Evolutionary conservation across 108 stramenopile genomes (phyloP).

Genomic region (Nitzschia sp.): DNA sequence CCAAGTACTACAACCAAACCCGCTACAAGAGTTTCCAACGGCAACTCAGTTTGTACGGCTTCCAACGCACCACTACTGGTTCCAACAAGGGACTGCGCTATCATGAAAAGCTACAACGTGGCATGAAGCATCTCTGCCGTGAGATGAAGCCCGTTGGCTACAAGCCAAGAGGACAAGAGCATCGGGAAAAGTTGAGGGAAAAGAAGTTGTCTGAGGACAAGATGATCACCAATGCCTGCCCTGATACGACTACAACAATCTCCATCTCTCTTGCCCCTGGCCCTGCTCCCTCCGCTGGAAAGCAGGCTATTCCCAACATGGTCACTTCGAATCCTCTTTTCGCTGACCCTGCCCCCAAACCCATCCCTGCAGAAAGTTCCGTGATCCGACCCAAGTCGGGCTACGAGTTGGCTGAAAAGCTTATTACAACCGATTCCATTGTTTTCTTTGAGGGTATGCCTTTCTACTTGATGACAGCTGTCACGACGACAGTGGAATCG

Average conservation of each 20-base stretch:
- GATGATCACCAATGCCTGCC: not conserved
- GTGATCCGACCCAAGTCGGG: not conserved
- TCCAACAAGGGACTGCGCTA: constrained; percentile 32
- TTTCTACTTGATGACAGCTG: constrained; percentile 16
- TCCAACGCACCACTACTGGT: constrained; percentile 31
- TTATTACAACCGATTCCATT: constrained; percentile 8
- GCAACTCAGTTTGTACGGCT: constrained; percentile 52
- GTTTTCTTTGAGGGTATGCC: constrained; percentile 21
- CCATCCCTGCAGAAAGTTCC: not conserved
- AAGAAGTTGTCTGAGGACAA: not conserved
- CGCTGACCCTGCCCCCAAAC: not conserved
- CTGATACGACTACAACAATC: not conserved
- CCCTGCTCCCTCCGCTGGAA: not conserved
- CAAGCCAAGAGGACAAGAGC: constrained; percentile 31
- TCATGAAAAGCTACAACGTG: constrained; percentile 32
- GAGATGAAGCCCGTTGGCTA: constrained; percentile 39
- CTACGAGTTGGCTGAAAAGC: constrained; percentile 1
- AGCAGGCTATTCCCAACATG: constrained; percentile 7
- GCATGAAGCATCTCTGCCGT: constrained; percentile 18
- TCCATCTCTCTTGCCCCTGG: not conserved
- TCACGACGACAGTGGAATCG: not conserved
- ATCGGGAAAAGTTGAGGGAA: constrained; percentile 4
- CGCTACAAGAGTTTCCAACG: constrained; percentile 63
- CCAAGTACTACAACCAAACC: constrained; percentile 36
- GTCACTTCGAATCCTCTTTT: constrained; percentile 15